phyloP scores from a whole-genome alignment of 352 stramenopile species.

The Achlya hypogyna region DNA sequence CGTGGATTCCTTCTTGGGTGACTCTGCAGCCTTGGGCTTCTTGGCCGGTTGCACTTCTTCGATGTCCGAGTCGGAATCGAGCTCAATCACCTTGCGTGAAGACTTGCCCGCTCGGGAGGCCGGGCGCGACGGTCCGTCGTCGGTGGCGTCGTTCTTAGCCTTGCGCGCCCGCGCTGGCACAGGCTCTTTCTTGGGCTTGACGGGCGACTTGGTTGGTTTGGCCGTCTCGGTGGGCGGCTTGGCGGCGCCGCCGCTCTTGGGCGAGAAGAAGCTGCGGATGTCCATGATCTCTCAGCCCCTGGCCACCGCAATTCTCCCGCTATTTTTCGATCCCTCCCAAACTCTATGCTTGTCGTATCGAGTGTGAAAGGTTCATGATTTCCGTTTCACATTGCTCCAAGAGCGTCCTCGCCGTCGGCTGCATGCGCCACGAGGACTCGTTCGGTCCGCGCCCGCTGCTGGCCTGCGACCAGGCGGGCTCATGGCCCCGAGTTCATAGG shows the following conservation, averaged over 20 bases:
- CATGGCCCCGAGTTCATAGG: no score
- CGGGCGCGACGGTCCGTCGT: not conserved
- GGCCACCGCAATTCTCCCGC: slow-evolving; percentile 1
- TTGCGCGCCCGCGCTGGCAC: not conserved
- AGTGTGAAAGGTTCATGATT: not conserved
- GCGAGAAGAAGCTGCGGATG: slow-evolving; percentile 78
- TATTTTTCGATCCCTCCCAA: slow-evolving; percentile 5
- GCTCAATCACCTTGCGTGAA: slow-evolving; percentile 15
- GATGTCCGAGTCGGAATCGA: slow-evolving; percentile 15
- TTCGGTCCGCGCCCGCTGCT: no score
- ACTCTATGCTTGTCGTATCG: not conserved
- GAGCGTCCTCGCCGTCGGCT: no score
- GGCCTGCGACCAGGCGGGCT: no score
- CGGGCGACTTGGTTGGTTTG: not conserved
- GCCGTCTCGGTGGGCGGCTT: not conserved
- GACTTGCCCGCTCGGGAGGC: not conserved
- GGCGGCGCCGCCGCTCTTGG: slow-evolving; percentile 27
- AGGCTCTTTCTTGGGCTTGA: not conserved
- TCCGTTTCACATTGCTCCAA: no score
- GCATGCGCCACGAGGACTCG: no score
- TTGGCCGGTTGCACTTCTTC: slow-evolving; percentile 8
- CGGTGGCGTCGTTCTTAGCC: not conserved
- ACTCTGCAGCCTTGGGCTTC: slow-evolving; percentile 4
- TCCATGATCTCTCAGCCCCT: slow-evolving; percentile 37
- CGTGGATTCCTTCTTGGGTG: not conserved